These are phyloP conservation scores for Ascochyta lentis DNA, from an alignment of 2,329 filamentous ascomycete genomes.

Conservation along the genomic window DNA sequence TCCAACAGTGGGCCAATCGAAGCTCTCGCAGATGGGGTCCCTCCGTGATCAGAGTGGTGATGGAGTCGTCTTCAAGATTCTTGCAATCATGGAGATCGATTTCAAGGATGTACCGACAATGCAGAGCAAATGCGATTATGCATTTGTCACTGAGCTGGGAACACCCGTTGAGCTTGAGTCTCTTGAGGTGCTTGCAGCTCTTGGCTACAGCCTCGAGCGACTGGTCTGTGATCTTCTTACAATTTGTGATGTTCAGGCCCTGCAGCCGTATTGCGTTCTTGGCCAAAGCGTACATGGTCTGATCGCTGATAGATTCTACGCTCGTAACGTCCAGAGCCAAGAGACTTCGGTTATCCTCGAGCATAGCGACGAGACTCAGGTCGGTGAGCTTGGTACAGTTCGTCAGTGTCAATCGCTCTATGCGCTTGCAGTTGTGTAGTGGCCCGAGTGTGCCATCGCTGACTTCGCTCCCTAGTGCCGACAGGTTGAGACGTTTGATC, in stretches of 20 bases:
- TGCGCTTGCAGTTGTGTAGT: constrained; percentile 82
- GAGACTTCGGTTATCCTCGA: constrained; percentile 79
- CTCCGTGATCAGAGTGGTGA: constrained; percentile 79
- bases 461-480: constrained; percentile 74
- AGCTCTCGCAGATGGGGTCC: constrained; percentile 88
- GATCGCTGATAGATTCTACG: constrained; percentile 79
- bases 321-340: constrained; percentile 90
- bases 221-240: constrained; percentile 82
- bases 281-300: constrained; percentile 78
- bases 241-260: constrained; percentile 90
- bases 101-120: constrained; percentile 93
- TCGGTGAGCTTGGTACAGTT: constrained; percentile 88
- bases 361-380: constrained; percentile 77
- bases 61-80: constrained; percentile 79
- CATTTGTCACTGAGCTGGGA: constrained; percentile 81
- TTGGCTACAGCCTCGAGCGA: constrained; percentile 81
- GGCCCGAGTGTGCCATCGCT: constrained; percentile 90
- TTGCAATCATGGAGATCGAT: constrained; percentile 91
- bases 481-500: constrained; percentile 90
- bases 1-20: constrained; percentile 81
- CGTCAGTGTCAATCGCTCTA: constrained; percentile 91
- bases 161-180: constrained; percentile 96
- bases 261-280: constrained; percentile 84
- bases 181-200: constrained; percentile 83
- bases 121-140: constrained; percentile 82